phyloP scores from a whole-genome alignment of 148 eudicot species.

The Chenopodium suecicum region DNA sequence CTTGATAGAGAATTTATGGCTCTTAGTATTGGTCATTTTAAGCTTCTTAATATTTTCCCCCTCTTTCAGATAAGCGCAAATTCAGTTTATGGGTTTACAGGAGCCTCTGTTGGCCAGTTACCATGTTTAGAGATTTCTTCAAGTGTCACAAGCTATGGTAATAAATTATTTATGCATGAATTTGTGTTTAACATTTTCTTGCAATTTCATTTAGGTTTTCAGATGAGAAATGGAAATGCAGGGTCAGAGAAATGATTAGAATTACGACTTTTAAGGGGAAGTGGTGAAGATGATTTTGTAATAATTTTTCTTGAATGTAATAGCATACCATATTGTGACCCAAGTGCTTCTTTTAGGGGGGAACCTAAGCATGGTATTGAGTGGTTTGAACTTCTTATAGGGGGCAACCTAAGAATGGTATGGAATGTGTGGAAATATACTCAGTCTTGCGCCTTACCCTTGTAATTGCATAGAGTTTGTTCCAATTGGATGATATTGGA shows the following conservation, averaged over 20 bases:
- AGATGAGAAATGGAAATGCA: neutral
- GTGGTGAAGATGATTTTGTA: neutral
- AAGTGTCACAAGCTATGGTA: slow-evolving; percentile 99
- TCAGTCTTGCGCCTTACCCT: neutral
- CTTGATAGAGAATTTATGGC: neutral
- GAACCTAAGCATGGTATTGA: neutral
- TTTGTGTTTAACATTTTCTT: slow-evolving; percentile 6
- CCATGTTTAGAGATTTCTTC: slow-evolving; percentile 98
- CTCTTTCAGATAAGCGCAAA: slow-evolving; percentile 92
- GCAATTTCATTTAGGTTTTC: slow-evolving; percentile 1
- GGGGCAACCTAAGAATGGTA: neutral
- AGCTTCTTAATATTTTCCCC: neutral
- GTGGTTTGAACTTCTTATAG: neutral
- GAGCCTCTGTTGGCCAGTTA: slow-evolving; percentile 92
- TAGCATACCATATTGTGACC: neutral
- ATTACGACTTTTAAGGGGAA: neutral
- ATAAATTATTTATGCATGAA: slow-evolving; percentile 19
- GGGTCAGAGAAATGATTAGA: neutral
- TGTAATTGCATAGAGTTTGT: neutral
- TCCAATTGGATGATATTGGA: neutral
- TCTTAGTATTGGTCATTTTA: neutral
- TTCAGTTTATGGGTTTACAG: slow-evolving; percentile 99
- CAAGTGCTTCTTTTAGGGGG: neutral
- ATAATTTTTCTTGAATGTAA: too few species aligned
- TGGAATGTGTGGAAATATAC: neutral